Conservation (phyloP, 2,329 filamentous ascomycete species). For the Teratosphaeria destructans region DNA sequence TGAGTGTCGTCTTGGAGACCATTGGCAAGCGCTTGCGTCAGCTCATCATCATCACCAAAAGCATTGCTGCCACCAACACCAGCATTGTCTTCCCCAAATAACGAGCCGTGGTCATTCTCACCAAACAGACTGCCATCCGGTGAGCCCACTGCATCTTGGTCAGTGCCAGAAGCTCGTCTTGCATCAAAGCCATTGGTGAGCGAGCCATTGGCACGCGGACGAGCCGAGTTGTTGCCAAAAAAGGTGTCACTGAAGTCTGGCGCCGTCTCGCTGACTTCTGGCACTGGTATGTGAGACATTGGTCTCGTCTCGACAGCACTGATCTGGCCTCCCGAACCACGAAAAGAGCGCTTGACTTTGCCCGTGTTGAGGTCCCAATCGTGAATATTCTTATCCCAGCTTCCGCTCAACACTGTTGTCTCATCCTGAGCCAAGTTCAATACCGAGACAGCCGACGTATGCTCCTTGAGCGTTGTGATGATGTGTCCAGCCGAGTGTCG, state of each 20-base stretch:
- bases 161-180: constrained; percentile 26
- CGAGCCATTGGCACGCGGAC: constrained; percentile 47
- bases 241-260: constrained; percentile 59
- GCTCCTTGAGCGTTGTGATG: constrained; percentile 68
- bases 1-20: constrained; percentile 30
- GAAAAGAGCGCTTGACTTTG: constrained; percentile 62
- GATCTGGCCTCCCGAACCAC: constrained; percentile 70
- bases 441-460: constrained; percentile 86
- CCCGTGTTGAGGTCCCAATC: constrained; percentile 95
- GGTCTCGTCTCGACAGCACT: constrained; percentile 80
- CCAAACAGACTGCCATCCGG: constrained; percentile 77
- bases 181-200: constrained; percentile 27
- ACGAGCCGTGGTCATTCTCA: constrained; percentile 58
- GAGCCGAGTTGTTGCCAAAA: constrained; percentile 58
- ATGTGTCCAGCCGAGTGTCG: constrained; percentile 90
- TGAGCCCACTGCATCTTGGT: constrained; percentile 50
- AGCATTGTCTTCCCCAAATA: constrained; percentile 64
- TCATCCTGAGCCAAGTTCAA: constrained; percentile 75
- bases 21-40: constrained; percentile 60
- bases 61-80: constrained; percentile 36
- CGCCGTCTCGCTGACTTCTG: constrained; percentile 60
- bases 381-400: constrained; percentile 89
- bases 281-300: constrained; percentile 62
- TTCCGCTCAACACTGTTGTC: constrained; percentile 75
- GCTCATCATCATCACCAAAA: constrained; percentile 80